A percentile compares a stretch with the other conserved stretches of the same genome.
phyloP scores from a whole-genome alignment of 176 grass and related monocot species.

The Alloteropsis semialata region DNA sequence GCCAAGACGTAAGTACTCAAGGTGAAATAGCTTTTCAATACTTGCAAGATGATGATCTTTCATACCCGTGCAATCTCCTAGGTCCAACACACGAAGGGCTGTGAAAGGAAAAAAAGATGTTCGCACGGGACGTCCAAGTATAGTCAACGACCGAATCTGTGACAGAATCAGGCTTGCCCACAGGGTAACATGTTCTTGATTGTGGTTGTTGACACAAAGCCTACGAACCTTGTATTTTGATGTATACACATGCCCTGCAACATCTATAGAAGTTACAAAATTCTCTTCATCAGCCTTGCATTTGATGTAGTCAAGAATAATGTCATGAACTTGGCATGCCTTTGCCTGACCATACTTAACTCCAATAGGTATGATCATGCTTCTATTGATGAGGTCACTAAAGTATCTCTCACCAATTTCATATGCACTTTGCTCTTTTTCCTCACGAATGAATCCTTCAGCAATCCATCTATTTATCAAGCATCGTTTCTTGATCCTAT shows the following conservation, averaged over 20 bases:
- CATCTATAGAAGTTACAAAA: neutral
- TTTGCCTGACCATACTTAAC: neutral
- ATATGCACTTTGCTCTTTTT: neutral
- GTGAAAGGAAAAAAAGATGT: neutral
- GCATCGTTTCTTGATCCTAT: neutral
- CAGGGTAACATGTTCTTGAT: neutral
- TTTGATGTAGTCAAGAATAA: slow-evolving; percentile 7
- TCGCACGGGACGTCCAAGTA: neutral
- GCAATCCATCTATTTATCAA: slow-evolving; percentile 11
- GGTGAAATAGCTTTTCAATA: neutral
- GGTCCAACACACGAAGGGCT: slow-evolving; percentile 12
- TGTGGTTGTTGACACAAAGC: neutral
- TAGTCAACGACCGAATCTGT: neutral
- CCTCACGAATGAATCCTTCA: neutral
- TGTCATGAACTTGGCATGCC: neutral
- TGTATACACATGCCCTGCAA: neutral
- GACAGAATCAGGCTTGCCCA: neutral
- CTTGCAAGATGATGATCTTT: neutral
- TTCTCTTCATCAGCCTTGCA: neutral
- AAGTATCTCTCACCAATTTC: neutral
- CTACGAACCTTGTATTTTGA: neutral
- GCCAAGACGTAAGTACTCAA: neutral
- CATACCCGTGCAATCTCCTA: neutral
- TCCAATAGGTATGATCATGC: neutral
- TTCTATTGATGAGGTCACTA: slow-evolving; percentile 5